Evolutionary conservation across 2,329 filamentous ascomycete species (phyloP).

Genomic region (Colletotrichum camelliae): DNA sequence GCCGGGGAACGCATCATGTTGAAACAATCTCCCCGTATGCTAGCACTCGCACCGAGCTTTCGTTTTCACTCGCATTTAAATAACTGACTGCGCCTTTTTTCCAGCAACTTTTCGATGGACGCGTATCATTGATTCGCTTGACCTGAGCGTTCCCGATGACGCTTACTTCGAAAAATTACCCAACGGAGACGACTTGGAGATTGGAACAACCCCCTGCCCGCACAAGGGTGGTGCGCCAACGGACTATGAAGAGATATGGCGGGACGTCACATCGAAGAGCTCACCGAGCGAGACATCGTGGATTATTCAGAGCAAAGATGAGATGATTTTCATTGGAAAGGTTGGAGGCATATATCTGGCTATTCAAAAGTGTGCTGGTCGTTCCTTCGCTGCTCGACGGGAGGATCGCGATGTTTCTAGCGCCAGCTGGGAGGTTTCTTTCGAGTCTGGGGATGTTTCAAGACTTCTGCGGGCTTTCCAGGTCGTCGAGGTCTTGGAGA

Average conservation of each 20-base stretch:
- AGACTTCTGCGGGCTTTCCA: not conserved
- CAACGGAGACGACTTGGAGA: not conserved
- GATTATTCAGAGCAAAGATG: not conserved
- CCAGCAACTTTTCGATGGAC: not conserved
- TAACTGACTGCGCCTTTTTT: not conserved
- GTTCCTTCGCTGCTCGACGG: not conserved
- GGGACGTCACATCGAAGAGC: not conserved
- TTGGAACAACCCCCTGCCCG: not conserved
- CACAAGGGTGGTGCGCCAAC: not conserved
- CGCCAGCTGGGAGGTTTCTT: not conserved
- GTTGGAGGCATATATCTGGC: not conserved
- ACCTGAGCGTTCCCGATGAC: not conserved
- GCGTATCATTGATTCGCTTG: not conserved
- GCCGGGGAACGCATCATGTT: not conserved
- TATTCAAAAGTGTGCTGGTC: not conserved
- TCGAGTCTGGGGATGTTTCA: not conserved
- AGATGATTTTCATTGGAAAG: not conserved
- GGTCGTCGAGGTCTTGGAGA: not conserved
- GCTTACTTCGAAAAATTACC: not conserved
- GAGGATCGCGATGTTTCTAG: not conserved
- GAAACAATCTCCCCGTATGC: not conserved
- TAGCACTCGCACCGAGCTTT: not conserved
- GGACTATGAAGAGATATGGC: not conserved
- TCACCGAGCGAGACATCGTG: not conserved
- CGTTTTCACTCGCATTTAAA: not conserved